A percentile compares a stretch with the other conserved stretches of the same genome.
Conservation (phyloP, 257 asterid species). For the Linaria vulgaris region DNA sequence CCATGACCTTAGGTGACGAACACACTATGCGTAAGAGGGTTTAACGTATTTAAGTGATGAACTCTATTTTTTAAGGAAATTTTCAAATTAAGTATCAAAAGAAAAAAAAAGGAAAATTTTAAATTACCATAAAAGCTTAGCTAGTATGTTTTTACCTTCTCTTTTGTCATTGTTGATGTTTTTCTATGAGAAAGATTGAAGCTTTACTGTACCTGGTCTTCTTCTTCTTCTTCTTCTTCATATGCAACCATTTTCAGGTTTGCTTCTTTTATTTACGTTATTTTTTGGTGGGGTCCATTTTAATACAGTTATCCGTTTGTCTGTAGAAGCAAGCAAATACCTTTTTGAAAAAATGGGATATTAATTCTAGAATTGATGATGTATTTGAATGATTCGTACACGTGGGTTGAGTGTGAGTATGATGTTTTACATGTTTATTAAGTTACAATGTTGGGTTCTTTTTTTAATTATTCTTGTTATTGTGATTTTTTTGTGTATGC, state of each 20-base stretch:
- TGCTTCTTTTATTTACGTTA: constrained; percentile 13
- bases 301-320: constrained; percentile 19
- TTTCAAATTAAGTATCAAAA: no score
- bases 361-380: no score
- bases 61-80: no score
- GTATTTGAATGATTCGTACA: constrained; percentile 21
- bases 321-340: constrained; percentile 16
- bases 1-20: no score
- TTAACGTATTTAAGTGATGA: no score
- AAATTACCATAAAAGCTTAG: constrained; percentile 16
- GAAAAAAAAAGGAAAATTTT: no score
- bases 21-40: no score
- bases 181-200: not conserved
- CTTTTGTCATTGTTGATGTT: constrained; percentile 6
- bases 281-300: constrained; percentile 18
- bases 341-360: constrained; percentile 13
- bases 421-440: constrained; percentile 20
- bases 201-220: no score
- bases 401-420: constrained; percentile 34
- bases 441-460: constrained; percentile 26
- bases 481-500: constrained; percentile 4
- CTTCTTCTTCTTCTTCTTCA: no score
- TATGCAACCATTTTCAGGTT: constrained; percentile 45
- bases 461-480: constrained; percentile 1
- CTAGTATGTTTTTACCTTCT: constrained; percentile 17